These are phyloP conservation scores for Moesziomyces globuligerus DNA, from an alignment of 1,284 basidiomycete species.

Conservation along the genomic window DNA sequence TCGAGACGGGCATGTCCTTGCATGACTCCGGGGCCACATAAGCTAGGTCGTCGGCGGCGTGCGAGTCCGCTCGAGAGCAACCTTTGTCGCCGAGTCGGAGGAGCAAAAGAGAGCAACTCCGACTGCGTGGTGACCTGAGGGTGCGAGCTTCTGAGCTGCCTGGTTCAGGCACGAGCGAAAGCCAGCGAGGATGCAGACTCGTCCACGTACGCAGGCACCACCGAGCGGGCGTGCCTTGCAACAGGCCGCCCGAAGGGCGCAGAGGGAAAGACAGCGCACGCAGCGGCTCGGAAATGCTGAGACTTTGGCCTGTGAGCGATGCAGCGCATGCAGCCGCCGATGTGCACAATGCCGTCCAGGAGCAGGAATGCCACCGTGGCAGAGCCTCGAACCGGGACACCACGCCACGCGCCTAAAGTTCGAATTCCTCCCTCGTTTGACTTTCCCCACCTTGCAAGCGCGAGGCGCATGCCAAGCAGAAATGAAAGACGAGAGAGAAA, in stretches of 20 bases:
- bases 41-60: no score
- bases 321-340: no score
- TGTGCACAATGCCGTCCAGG: background rate
- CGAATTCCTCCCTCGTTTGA: slow-evolving; percentile 12
- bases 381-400: slow-evolving; percentile 5
- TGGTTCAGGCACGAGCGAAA: no score
- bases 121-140: slow-evolving; percentile 21
- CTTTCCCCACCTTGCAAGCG: background rate
- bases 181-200: no score
- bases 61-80: slow-evolving; percentile 1
- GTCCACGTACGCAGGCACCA: no score
- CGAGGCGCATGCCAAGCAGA: background rate
- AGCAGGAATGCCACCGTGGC: slow-evolving; percentile 6
- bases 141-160: background rate
- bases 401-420: slow-evolving; percentile 7
- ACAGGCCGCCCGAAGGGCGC: no score
- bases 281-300: no score
- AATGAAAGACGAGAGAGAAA: slow-evolving; percentile 1
- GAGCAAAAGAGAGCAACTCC: slow-evolving; percentile 10
- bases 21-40: background rate
- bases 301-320: no score
- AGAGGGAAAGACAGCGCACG: no score
- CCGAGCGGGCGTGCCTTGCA: no score
- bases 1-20: slow-evolving; percentile 32
- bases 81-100: slow-evolving; percentile 32